phyloP scores from a whole-genome alignment of 2,329 filamentous ascomycete genomes.

The Ascochyta koolunga region DNA sequence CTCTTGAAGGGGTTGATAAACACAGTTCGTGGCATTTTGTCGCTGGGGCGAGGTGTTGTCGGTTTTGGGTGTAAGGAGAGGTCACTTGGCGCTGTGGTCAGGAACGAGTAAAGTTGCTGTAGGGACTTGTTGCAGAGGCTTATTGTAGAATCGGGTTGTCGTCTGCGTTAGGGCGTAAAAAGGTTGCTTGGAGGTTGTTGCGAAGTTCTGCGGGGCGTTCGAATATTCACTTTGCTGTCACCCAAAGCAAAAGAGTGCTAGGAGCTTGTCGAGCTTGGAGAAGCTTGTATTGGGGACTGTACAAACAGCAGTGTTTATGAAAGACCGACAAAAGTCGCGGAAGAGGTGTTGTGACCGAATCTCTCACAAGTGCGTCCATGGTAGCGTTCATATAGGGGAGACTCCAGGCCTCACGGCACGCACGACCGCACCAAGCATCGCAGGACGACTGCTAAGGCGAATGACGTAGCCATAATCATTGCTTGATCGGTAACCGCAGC shows the following conservation, averaged over 20 bases:
- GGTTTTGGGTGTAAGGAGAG: neutral
- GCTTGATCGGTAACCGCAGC: conserved; percentile 6
- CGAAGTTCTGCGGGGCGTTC: neutral
- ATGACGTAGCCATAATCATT: conserved; percentile 20
- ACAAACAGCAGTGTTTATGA: conserved; percentile 4
- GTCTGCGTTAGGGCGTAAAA: conserved; percentile 1
- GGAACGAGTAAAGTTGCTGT: neutral
- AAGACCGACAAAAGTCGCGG: conserved; percentile 2
- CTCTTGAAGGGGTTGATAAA: conserved; percentile 58
- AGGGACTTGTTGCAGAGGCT: conserved; percentile 10
- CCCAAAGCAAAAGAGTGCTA: conserved; percentile 21
- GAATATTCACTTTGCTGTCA: conserved; percentile 28
- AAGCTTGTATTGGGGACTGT: conserved; percentile 32
- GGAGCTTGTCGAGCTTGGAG: conserved; percentile 32
- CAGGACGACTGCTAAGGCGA: conserved; percentile 11
- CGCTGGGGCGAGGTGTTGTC: conserved; percentile 13
- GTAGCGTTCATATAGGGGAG: conserved; percentile 6
- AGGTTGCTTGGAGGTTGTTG: conserved; percentile 9
- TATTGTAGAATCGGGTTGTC: neutral
- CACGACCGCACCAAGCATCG: conserved; percentile 1
- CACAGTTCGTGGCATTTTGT: conserved; percentile 46
- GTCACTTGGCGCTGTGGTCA: conserved; percentile 9
- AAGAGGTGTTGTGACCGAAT: neutral
- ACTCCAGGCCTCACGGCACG: neutral
- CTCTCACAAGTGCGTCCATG: neutral